These are phyloP conservation scores for Lophium mytilinum DNA, from an alignment of 495 filamentous ascomycete genomes.

Conservation along the genomic window DNA sequence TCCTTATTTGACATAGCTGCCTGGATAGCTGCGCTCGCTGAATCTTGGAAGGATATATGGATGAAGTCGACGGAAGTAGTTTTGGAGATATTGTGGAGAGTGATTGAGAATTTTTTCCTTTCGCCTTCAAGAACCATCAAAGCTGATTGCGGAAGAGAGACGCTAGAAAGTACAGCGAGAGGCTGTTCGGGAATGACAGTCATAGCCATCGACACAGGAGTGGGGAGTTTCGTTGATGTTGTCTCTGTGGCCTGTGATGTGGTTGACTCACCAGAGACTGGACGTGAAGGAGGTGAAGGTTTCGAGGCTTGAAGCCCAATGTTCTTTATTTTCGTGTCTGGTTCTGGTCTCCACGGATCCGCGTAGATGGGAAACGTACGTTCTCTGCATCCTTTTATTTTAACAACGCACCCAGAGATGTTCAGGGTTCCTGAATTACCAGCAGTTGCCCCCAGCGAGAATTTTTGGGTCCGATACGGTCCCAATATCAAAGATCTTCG, in stretches of 20 bases:
- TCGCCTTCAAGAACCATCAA: constrained; percentile 91
- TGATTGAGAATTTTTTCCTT: constrained; percentile 64
- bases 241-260: constrained; percentile 29
- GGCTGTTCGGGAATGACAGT: constrained; percentile 75
- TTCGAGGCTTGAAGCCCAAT: constrained; percentile 57
- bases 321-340: constrained; percentile 64
- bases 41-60: constrained; percentile 83
- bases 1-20: constrained; percentile 66
- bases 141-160: constrained; percentile 74
- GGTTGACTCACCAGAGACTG: constrained; percentile 42
- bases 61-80: constrained; percentile 71
- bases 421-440: constrained; percentile 56
- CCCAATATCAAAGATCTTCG: constrained; percentile 60
- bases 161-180: constrained; percentile 61
- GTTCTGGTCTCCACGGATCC: constrained; percentile 63
- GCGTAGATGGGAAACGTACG: constrained; percentile 76
- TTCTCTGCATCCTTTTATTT: constrained; percentile 71
- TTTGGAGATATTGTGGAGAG: constrained; percentile 65
- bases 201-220: constrained; percentile 45
- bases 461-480: constrained; percentile 69
- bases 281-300: constrained; percentile 43
- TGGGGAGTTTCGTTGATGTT: constrained; percentile 11
- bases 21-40: constrained; percentile 68
- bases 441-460: constrained; percentile 63
- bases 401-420: constrained; percentile 71